phyloP scores from a whole-genome alignment of 257 asterid species.

The Verbascum thapsus region DNA sequence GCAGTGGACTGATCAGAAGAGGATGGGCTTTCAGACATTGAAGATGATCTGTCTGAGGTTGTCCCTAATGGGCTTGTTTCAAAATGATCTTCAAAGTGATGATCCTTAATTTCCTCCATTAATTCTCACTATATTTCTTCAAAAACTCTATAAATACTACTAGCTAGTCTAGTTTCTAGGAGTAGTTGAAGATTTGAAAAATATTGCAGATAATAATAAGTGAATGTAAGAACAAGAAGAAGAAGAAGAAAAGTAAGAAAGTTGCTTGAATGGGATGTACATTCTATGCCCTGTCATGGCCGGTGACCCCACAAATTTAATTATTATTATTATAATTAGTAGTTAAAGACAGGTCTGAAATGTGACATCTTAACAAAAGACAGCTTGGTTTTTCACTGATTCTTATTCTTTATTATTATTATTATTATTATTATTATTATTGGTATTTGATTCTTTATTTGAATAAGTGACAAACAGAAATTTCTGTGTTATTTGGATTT shows the following conservation, averaged over 20 bases:
- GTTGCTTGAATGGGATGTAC: background rate
- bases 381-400: slow-evolving; percentile 8
- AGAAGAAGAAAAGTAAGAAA: slow-evolving; percentile 10
- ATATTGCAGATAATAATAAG: background rate
- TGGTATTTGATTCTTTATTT: slow-evolving; percentile 22
- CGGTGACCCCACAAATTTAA: slow-evolving; percentile 41
- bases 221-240: no score
- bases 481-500: slow-evolving; percentile 18
- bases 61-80: slow-evolving; percentile 33
- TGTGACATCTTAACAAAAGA: slow-evolving; percentile 25
- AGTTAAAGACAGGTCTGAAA: no score
- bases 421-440: no score
- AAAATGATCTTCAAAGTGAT: no score
- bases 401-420: slow-evolving; percentile 13
- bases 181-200: background rate
- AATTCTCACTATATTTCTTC: slow-evolving; percentile 6
- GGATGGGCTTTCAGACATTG: slow-evolving; percentile 51
- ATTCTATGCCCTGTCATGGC: slow-evolving; percentile 25
- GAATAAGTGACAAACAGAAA: slow-evolving; percentile 11
- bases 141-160: background rate
- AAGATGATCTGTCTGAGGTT: slow-evolving; percentile 40
- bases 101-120: slow-evolving; percentile 29
- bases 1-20: slow-evolving; percentile 44
- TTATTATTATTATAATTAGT: no score
- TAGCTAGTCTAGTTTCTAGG: background rate